These are phyloP conservation scores for Diaporthe citrichinensis DNA, from an alignment of 2,329 filamentous ascomycete genomes.

Conservation along the genomic window DNA sequence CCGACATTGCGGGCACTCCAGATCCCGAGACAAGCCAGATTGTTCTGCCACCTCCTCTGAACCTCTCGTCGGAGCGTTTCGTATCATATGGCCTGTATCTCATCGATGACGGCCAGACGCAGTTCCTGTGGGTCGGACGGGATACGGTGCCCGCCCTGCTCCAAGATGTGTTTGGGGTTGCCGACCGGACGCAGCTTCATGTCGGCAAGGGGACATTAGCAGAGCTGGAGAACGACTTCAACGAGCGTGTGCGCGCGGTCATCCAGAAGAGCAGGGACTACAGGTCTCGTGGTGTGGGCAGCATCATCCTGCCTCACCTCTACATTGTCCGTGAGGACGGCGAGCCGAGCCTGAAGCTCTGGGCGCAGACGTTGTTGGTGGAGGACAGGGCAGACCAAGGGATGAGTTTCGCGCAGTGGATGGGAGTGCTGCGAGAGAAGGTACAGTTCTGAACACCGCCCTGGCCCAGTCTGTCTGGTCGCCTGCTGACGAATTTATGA, in stretches of 20 bases:
- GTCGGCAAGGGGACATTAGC: conserved; percentile 92
- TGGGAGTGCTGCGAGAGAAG: conserved; percentile 94
- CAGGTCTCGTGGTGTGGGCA: conserved; percentile 87
- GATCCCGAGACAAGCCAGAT: conserved; percentile 91
- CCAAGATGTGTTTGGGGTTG: conserved; percentile 89
- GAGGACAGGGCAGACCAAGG: conserved; percentile 96
- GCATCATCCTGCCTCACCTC: conserved; percentile 91
- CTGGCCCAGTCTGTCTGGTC: background rate
- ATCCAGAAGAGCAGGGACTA: conserved; percentile 94
- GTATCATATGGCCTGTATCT: conserved; percentile 94
- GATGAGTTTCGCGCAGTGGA: conserved; percentile 93
- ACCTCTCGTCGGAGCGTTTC: conserved; percentile 89
- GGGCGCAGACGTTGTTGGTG: conserved; percentile 95
- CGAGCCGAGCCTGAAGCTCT: conserved; percentile 93
- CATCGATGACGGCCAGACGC: conserved; percentile 96
- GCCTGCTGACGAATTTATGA: conserved; percentile 21
- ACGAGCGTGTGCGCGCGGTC: conserved; percentile 91
- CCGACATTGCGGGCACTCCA: conserved; percentile 88
- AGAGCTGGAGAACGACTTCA: conserved; percentile 95
- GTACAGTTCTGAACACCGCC: conserved; percentile 61
- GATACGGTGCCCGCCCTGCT: conserved; percentile 93
- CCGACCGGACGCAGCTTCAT: conserved; percentile 86
- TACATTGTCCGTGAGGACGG: conserved; percentile 97
- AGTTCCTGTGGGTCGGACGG: conserved; percentile 96
- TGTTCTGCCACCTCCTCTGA: conserved; percentile 84